These are phyloP conservation scores for Leccinum disarticulatum DNA, from an alignment of 768 basidiomycete genomes.

Conservation along the genomic window DNA sequence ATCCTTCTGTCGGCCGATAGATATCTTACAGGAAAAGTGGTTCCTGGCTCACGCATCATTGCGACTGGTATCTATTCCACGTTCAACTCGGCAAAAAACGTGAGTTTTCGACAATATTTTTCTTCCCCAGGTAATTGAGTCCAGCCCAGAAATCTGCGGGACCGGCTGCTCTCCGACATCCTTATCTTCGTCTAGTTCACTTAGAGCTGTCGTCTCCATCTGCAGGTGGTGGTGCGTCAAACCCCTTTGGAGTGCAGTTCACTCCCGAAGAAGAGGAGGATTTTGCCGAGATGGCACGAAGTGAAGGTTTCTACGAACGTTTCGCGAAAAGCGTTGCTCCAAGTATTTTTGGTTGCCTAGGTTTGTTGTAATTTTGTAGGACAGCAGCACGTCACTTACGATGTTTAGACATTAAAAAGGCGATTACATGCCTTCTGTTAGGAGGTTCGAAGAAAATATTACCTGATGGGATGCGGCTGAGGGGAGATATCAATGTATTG, in stretches of 20 bases:
- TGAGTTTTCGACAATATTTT: conserved; percentile 35
- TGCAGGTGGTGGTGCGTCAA: conserved; percentile 66
- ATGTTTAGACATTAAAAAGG: conserved; percentile 92
- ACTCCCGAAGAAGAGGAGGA: conserved; percentile 97
- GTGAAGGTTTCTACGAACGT: conserved; percentile 87
- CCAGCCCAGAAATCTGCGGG: conserved; percentile 66
- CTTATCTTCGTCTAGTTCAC: conserved; percentile 92
- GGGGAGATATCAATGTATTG: conserved; percentile 97
- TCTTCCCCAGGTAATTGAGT: conserved; percentile 1
- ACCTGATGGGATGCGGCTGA: conserved; percentile 94
- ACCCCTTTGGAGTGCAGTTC: conserved; percentile 87
- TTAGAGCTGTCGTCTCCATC: conserved; percentile 86
- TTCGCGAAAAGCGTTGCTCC: conserved; percentile 95
- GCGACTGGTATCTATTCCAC: conserved; percentile 98
- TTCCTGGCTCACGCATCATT: conserved; percentile 93
- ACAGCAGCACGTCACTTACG: conserved; percentile 7
- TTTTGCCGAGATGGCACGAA: conserved; percentile 86
- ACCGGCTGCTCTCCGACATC: conserved; percentile 87
- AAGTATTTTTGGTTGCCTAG: conserved; percentile 93
- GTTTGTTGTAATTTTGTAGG: conserved; percentile 40
- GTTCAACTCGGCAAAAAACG: conserved; percentile 85
- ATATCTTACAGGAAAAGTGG: conserved; percentile 88
- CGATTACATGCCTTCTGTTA: conserved; percentile 92
- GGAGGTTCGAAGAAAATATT: conserved; percentile 97
- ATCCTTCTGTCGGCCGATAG: conserved; percentile 91